Conservation (phyloP, 2,329 filamentous ascomycete genomes). For the Trichoderma harzianum region DNA sequence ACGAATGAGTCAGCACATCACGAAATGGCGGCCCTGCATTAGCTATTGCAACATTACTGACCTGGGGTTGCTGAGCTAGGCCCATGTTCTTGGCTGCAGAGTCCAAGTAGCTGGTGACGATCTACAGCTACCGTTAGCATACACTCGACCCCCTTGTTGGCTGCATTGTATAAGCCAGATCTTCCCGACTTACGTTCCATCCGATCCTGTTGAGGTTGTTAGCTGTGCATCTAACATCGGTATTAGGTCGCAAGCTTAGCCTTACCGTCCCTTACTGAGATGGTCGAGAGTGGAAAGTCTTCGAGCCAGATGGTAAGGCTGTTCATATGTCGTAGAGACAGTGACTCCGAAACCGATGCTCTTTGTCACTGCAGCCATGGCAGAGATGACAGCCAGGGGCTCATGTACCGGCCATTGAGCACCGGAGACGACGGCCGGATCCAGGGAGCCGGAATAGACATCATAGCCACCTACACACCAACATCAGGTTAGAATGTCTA, state of each 20-base stretch:
- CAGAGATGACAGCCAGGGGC: slow-evolving; percentile 60
- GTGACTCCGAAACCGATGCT: slow-evolving; percentile 69
- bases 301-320: slow-evolving; percentile 65
- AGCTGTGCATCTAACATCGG: not conserved
- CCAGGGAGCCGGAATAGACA: slow-evolving; percentile 61
- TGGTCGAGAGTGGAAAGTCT: slow-evolving; percentile 66
- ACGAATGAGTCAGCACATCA: not conserved
- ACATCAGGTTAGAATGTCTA: not conserved
- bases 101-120: slow-evolving; percentile 69
- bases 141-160: not conserved
- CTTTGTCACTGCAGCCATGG: slow-evolving; percentile 67
- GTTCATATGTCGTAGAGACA: slow-evolving; percentile 66
- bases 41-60: slow-evolving; percentile 18
- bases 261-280: slow-evolving; percentile 57
- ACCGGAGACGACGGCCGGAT: slow-evolving; percentile 58
- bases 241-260: not conserved
- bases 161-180: not conserved
- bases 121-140: slow-evolving; percentile 36
- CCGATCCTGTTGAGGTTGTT: slow-evolving; percentile 39
- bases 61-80: slow-evolving; percentile 48
- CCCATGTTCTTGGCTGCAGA: slow-evolving; percentile 66
- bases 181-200: slow-evolving; percentile 46
- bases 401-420: slow-evolving; percentile 72
- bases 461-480: slow-evolving; percentile 57
- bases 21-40: not conserved